Percentiles rank a stretch among this genome's conserved stretches.
Evolutionary conservation across 306 rosid species (phyloP).

Genomic region (Begonia masoniana): DNA sequence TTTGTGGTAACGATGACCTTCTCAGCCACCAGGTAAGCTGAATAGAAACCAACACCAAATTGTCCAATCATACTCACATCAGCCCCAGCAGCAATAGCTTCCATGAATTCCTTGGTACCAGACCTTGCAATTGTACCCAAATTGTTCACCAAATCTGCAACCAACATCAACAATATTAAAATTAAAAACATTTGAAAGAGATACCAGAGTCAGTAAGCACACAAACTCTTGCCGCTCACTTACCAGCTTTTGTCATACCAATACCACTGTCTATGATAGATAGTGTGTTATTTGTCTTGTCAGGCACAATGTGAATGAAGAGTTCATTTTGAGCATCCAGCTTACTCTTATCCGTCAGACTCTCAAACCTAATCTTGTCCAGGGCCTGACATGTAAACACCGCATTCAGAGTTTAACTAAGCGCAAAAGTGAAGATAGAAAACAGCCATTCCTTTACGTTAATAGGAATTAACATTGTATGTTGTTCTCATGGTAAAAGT

Average conservation of each 20-base stretch:
- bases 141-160: constrained; percentile 61
- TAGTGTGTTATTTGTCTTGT: constrained; percentile 44
- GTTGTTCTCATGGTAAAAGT: no score
- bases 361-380: constrained; percentile 72
- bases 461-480: no score
- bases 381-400: constrained; percentile 32
- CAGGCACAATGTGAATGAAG: constrained; percentile 19
- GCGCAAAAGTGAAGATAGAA: no score
- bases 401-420: no score
- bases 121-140: constrained; percentile 66
- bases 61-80: constrained; percentile 10
- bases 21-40: constrained; percentile 31
- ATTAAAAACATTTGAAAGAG: no score
- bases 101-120: constrained; percentile 96
- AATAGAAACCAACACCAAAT: constrained; percentile 88
- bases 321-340: constrained; percentile 76
- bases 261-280: constrained; percentile 73
- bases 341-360: constrained; percentile 61
- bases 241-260: constrained; percentile 84
- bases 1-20: constrained; percentile 27
- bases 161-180: no score
- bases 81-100: constrained; percentile 15
- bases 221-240: constrained; percentile 10
- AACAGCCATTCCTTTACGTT: no score
- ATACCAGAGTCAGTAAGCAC: no score